A percentile compares a stretch with the other conserved stretches of the same genome.
These are phyloP conservation scores for Borovskyia barvae DNA, from an alignment of 208 protist genomes.

Conservation along the genomic window DNA sequence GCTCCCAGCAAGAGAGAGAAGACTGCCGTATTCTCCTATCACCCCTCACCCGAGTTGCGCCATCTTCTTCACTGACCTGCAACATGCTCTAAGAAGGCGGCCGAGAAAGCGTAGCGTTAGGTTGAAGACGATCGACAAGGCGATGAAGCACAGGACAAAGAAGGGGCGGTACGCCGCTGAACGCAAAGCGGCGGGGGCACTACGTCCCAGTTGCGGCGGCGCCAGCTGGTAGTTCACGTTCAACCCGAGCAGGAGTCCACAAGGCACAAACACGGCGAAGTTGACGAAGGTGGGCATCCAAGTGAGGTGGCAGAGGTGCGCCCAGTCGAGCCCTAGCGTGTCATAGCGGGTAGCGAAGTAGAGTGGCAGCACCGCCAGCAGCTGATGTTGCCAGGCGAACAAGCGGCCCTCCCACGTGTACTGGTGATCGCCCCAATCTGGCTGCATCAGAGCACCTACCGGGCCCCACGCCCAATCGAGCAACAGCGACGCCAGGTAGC, in stretches of 20 bases:
- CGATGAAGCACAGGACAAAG: constrained; percentile 36
- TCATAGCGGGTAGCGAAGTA: constrained; percentile 69
- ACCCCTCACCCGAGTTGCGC: too few species aligned
- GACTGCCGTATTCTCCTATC: too few species aligned
- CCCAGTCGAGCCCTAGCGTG: constrained; percentile 30
- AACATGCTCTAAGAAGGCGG: too few species aligned
- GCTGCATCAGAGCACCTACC: constrained; percentile 24
- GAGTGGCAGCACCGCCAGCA: constrained; percentile 61
- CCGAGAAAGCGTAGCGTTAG: constrained; percentile 15
- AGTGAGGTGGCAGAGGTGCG: constrained; percentile 63
- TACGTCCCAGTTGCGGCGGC: constrained; percentile 39
- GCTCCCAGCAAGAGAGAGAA: too few species aligned
- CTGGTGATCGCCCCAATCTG: constrained; percentile 71
- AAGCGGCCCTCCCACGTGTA: constrained; percentile 44
- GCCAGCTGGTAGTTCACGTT: constrained; percentile 82
- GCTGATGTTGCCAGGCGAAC: constrained; percentile 59
- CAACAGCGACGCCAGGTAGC: constrained; percentile 63
- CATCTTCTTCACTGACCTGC: too few species aligned
- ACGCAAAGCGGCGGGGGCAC: constrained; percentile 11
- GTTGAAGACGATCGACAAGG: constrained; percentile 32
- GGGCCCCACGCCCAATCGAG: constrained; percentile 57
- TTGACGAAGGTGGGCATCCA: constrained; percentile 49
- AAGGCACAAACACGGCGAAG: constrained; percentile 45
- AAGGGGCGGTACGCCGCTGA: constrained; percentile 36
- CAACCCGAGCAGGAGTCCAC: constrained; percentile 50